Conservation (phyloP, 768 basidiomycete species). For the Dendrothele bispora region DNA sequence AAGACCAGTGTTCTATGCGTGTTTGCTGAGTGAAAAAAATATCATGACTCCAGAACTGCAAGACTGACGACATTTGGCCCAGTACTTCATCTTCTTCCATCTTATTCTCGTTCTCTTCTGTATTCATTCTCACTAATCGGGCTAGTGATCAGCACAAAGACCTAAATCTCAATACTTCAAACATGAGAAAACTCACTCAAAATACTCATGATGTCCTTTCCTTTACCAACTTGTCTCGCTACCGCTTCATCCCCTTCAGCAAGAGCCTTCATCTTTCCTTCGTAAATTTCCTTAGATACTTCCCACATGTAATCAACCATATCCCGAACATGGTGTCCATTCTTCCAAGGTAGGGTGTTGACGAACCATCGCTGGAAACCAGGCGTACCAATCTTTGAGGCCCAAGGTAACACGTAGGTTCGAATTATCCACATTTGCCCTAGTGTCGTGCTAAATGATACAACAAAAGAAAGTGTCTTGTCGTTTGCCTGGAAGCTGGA, state of each 20-base stretch:
- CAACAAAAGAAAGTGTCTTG: too few relatives aligned
- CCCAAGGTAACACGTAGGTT: slow-evolving; percentile 19
- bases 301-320: slow-evolving; percentile 30
- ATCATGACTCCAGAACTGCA: neutral
- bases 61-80: slow-evolving; percentile 15
- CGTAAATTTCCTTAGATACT: slow-evolving; percentile 23
- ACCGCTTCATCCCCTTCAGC: slow-evolving; percentile 19
- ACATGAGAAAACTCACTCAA: slow-evolving; percentile 22
- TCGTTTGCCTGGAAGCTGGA: too few relatives aligned
- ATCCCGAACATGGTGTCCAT: slow-evolving; percentile 20
- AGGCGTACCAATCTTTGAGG: slow-evolving; percentile 24
- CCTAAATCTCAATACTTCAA: neutral
- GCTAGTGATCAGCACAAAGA: neutral
- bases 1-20: slow-evolving; percentile 33
- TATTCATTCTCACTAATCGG: slow-evolving; percentile 37
- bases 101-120: slow-evolving; percentile 27
- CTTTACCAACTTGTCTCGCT: slow-evolving; percentile 26
- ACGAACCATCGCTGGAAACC: slow-evolving; percentile 25
- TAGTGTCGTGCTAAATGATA: too few relatives aligned
- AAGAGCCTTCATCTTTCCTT: slow-evolving; percentile 26
- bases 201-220: slow-evolving; percentile 37
- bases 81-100: slow-evolving; percentile 33
- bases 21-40: slow-evolving; percentile 4
- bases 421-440: too few relatives aligned
- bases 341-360: slow-evolving; percentile 17